Base-by-base conservation (phyloP, 768 basidiomycete genomes). In the Tylopilus sp. region DNA sequence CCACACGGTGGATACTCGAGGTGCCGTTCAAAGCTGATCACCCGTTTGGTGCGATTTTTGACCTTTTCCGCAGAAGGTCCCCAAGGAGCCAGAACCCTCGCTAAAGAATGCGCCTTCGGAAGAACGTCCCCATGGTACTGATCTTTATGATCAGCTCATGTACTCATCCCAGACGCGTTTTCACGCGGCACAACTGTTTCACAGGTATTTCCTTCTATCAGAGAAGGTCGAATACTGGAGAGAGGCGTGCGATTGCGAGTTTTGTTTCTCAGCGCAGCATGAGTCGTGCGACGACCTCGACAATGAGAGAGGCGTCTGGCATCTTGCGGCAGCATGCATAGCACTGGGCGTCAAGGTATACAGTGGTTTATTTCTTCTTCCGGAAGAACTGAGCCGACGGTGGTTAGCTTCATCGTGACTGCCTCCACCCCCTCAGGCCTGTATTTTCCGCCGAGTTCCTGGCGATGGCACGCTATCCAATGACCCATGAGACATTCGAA, bases 121-220 rank as follows among this genome's bases (percentile, higher is more conserved):
- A 16, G 16, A 19, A n/a, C 45, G 44, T 24, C 48, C 8, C 2
- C 19, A 22, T 9, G 57, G 63, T 16, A n/a, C 13, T 17, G 53
- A 65, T 26, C 62, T 87, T 25, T 64, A 71, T 36, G 80, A 85
- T 45, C 82, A 87, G 50, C 73, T 88, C 24, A 63, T 65, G 9
- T 75, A 70, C 3, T 83, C 79, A 0, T 75, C 74, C 0, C 78
- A 85, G 53, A 86, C 85, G 16, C 76, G 83, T 4, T 87, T 86
- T 57, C 85, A 87, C 51, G 85, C 85, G 0, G 80, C 73, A 0
- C 78, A 82, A 62, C 65, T 87, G 55, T 84, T 87, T 56, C 67
- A 76, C 22, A 75, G 83, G 19, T 87, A 83, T 53, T 79, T 83
- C 58, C 70, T 74, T 28, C 62, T 76, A 24, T 65, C 80, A 1